A percentile compares a stretch with the other conserved stretches of the same genome.
Evolutionary conservation across 2,329 filamentous ascomycete genomes (phyloP).

Genomic region (Fusarium euwallaceae): DNA sequence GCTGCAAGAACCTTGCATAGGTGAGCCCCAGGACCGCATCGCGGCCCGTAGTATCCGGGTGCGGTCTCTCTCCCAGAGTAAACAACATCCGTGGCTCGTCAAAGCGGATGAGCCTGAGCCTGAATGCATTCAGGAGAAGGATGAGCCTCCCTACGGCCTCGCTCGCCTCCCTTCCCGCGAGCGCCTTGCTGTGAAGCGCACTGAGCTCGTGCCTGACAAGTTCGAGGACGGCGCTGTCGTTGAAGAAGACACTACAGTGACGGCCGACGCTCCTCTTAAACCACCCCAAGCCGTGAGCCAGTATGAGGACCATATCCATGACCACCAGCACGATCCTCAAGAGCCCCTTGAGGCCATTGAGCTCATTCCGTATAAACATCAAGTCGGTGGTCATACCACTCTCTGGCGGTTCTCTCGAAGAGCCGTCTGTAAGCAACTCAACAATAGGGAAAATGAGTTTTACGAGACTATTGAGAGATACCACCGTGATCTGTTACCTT

Average conservation of each 20-base stretch:
- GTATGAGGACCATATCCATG: slow-evolving; percentile 64
- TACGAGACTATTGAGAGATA: slow-evolving; percentile 95
- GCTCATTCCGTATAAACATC: slow-evolving; percentile 95
- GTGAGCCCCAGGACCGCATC: slow-evolving; percentile 50
- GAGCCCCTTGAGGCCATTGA: slow-evolving; percentile 90
- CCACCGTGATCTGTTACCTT: slow-evolving; percentile 90
- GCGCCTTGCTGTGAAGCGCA: slow-evolving; percentile 44
- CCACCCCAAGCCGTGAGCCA: slow-evolving; percentile 56
- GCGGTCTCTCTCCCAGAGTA: slow-evolving; percentile 57
- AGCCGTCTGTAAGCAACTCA: slow-evolving; percentile 97
- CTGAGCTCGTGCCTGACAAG: slow-evolving; percentile 51
- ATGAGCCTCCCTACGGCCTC: slow-evolving; percentile 39
- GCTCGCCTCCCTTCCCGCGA: slow-evolving; percentile 49
- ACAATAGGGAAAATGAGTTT: slow-evolving; percentile 98
- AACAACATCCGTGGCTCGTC: slow-evolving; percentile 67
- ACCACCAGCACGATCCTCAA: slow-evolving; percentile 64
- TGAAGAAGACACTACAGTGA: slow-evolving; percentile 59
- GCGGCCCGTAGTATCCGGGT: slow-evolving; percentile 62
- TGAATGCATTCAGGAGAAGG: slow-evolving; percentile 45
- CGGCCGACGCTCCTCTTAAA: slow-evolving; percentile 46
- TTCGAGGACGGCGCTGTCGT: slow-evolving; percentile 56
- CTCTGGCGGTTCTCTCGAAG: slow-evolving; percentile 95
- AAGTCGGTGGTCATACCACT: slow-evolving; percentile 96
- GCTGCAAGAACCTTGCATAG: slow-evolving; percentile 53
- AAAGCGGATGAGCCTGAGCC: slow-evolving; percentile 66